Conservation (phyloP, 345 rosid species). For the Eucalyptus shirleyi region DNA sequence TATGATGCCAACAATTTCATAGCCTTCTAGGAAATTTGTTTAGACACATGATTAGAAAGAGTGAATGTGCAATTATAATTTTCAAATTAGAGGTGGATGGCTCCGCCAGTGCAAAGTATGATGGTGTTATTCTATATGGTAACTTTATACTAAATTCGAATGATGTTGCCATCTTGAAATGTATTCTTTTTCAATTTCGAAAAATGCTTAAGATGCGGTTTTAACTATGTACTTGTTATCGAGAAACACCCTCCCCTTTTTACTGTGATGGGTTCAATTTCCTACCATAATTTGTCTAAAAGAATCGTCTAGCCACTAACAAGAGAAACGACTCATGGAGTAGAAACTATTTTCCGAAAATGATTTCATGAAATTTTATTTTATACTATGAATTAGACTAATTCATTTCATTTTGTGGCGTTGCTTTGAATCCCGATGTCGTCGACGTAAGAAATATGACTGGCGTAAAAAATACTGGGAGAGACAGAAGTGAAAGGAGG, state of each 20-base stretch:
- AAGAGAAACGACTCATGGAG: background rate
- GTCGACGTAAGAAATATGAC: background rate
- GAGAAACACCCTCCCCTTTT: background rate
- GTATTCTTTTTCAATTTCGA: background rate
- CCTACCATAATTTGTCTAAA: background rate
- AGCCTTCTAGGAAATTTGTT: background rate
- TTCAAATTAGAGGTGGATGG: background rate
- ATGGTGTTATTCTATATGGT: background rate
- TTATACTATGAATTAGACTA: background rate
- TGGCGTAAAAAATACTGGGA: background rate
- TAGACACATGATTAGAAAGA: background rate
- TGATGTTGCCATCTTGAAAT: background rate
- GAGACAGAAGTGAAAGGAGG: background rate
- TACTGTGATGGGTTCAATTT: background rate
- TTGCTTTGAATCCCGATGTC: background rate
- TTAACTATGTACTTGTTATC: background rate
- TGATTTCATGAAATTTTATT: background rate
- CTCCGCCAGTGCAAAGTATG: rapidly evolving
- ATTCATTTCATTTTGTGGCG: background rate
- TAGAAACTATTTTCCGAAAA: background rate
- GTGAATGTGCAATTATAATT: background rate
- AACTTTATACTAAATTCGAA: background rate
- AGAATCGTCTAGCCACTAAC: background rate
- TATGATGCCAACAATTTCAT: background rate
- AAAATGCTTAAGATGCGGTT: background rate